Percentiles rank a stretch among this genome's conserved stretches.
Evolutionary conservation across 1,139 yeast species (phyloP).

Genomic region (Groenewaldozyma sp.): DNA sequence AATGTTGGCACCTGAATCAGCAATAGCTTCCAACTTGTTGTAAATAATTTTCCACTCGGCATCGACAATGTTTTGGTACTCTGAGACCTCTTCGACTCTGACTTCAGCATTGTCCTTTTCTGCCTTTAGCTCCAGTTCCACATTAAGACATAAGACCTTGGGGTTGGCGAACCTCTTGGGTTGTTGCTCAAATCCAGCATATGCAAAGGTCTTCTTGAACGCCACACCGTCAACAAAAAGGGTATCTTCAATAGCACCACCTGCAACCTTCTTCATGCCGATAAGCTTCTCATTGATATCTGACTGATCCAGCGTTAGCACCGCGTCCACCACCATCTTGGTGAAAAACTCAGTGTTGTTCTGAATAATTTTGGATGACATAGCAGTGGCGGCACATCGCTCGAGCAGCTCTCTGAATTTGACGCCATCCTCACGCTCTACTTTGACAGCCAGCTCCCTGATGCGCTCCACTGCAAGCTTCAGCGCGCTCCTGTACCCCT

Average conservation of each 20-base stretch:
- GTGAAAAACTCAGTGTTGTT: constrained; percentile 84
- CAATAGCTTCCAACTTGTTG: constrained; percentile 75
- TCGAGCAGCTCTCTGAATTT: constrained; percentile 70
- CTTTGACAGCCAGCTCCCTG: constrained; percentile 64
- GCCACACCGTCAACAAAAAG: constrained; percentile 89
- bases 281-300: constrained; percentile 83
- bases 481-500: constrained; percentile 81
- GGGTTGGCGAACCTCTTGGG: constrained; percentile 80
- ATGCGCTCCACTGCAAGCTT: constrained; percentile 66
- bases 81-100: constrained; percentile 85
- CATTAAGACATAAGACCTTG: constrained; percentile 74
- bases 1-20: constrained; percentile 80
- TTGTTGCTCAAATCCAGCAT: constrained; percentile 98
- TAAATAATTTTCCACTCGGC: constrained; percentile 97
- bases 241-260: constrained; percentile 95
- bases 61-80: constrained; percentile 92
- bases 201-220: constrained; percentile 91
- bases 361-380: constrained; percentile 89
- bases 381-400: constrained; percentile 93
- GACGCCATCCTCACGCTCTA: constrained; percentile 33
- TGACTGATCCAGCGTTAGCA: constrained; percentile 70
- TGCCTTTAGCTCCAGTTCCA: constrained; percentile 92
- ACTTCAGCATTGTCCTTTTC: constrained; percentile 99
- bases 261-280: constrained; percentile 91
- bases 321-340: constrained; percentile 95